These are phyloP conservation scores for Crataegus laevigata DNA, from an alignment of 306 rosid genomes.

Conservation along the genomic window DNA sequence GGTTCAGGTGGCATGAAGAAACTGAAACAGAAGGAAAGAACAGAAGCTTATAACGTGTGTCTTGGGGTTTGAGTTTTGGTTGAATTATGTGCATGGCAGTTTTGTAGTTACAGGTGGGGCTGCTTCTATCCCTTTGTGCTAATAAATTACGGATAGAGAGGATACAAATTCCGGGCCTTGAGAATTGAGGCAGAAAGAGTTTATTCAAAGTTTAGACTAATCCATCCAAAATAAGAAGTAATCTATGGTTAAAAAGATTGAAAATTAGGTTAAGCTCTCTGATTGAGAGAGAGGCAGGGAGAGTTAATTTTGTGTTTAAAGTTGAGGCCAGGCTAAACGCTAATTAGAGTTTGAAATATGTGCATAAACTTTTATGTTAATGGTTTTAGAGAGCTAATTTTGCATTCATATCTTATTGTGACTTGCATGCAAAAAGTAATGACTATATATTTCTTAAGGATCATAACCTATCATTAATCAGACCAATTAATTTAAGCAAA, in stretches of 20 bases:
- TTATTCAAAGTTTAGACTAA: background rate
- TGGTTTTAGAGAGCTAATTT: background rate
- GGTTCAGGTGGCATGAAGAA: constrained; percentile 1
- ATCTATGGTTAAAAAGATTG: background rate
- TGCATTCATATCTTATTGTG: background rate
- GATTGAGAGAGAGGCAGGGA: background rate
- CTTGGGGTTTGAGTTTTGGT: constrained; percentile 8
- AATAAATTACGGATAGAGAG: background rate
- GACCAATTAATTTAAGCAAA: too few relatives aligned
- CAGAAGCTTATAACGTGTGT: constrained; percentile 4
- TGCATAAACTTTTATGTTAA: background rate
- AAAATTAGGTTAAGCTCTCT: background rate
- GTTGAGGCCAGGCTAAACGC: too few relatives aligned
- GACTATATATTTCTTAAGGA: background rate
- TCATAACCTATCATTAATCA: too few relatives aligned
- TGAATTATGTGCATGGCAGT: background rate
- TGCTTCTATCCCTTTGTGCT: constrained; percentile 1
- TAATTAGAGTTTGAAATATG: background rate
- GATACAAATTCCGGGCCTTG: background rate
- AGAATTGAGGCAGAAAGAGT: background rate
- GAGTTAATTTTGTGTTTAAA: background rate
- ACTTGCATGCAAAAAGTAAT: too few relatives aligned
- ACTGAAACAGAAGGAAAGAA: background rate
- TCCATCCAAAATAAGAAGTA: background rate
- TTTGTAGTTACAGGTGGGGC: background rate